These are phyloP conservation scores for Heterobasidion occidentale DNA, from an alignment of 1,284 basidiomycete genomes.

Conservation along the genomic window DNA sequence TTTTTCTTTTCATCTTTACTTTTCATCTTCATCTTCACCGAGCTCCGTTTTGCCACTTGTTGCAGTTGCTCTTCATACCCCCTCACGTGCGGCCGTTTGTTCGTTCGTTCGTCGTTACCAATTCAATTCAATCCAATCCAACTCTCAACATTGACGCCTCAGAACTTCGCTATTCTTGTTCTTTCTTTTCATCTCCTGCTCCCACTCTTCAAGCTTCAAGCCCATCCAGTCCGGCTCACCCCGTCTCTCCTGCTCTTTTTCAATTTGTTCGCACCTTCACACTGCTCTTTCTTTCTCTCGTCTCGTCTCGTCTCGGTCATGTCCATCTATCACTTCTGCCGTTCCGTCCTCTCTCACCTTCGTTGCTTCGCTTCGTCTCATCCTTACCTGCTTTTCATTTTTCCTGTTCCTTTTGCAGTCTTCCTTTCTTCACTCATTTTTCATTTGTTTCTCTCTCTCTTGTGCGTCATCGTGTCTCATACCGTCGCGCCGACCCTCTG, in stretches of 20 bases:
- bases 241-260: neutral
- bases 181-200: neutral
- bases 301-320: neutral
- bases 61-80: neutral
- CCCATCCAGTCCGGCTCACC: neutral
- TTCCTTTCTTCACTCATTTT: neutral
- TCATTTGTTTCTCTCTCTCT: neutral
- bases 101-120: neutral
- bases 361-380: neutral
- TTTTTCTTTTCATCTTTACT: neutral
- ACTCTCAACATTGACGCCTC: neutral
- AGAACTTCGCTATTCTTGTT: too few relatives aligned
- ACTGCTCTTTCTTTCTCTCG: neutral
- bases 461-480: neutral
- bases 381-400: slow-evolving; percentile 1
- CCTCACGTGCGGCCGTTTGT: too few relatives aligned
- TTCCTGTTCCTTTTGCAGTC: neutral
- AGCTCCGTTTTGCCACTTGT: neutral
- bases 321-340: neutral
- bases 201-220: neutral
- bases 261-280: neutral
- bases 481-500: too few relatives aligned
- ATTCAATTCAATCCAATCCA: neutral
- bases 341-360: neutral
- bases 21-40: neutral